Base-by-base conservation (phyloP, 257 asterid species). In the Solanum pimpinellifolium region DNA sequence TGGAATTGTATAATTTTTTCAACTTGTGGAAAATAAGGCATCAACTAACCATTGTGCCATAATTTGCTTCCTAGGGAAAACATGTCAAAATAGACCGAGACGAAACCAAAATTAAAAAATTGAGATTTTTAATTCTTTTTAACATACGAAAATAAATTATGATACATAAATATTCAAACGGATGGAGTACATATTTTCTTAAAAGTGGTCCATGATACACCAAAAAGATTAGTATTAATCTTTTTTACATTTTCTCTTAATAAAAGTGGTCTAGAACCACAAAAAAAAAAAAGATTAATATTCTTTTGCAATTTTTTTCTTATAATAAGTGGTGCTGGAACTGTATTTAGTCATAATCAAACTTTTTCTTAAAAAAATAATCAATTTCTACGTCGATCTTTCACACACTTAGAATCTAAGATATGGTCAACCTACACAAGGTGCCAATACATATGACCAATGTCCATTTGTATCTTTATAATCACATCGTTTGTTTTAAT, bases 401-500 rank as follows among this genome's bases (percentile, higher is more conserved):
- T 76, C 83, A 18, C 37, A 59, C 39, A 77, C 13, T 13, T 21
- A 23, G 69, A 60, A 23, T 60, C 25, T 21, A 44, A 25, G 52
- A 86, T 78, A 84, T 88, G 88, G 87, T 89, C 92, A 86, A 86
- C 75, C 59, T 88, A 87, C 60, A 84, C 76, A 83, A 84, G 85
- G 20, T 25, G 16, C 68, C 92, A 94, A 92, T 94, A 9, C 91
- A 90, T 90, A 93, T 11, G 21, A 42, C n/a, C 56, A 85, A 78
- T 37, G 27, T 78, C 42, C 42, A 83, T 6, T n/a, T 6, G 20
- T 66, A 5, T 66, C 13, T 66, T 65, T n/a, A 62, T 60, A 60
- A 62, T 62, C 15, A 25, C 72, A 11, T 65, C 7, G 1, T 62
- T 23, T 62, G 7, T 62, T 62, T 3, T 23, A 6, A 23, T 60